Evolutionary conservation across 1,284 basidiomycete species (phyloP).

Genomic region (Schizopora paradoxa): DNA sequence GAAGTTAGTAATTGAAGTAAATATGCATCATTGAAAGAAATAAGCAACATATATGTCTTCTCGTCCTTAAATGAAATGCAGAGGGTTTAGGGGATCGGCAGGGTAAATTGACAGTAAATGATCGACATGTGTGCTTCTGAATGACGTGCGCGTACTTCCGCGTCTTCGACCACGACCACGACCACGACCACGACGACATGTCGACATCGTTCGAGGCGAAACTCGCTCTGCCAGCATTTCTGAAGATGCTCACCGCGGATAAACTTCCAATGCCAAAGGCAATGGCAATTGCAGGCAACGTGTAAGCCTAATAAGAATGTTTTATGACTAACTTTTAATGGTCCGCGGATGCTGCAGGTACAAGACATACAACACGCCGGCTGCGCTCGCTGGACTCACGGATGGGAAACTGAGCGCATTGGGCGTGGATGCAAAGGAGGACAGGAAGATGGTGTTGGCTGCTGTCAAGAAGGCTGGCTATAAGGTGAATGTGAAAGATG

Average conservation of each 20-base stretch:
- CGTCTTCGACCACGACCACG: not conserved
- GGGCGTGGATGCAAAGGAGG: constrained; percentile 65
- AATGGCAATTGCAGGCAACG: constrained; percentile 72
- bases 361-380: constrained; percentile 64
- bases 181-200: constrained; percentile 8
- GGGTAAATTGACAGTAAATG: no score
- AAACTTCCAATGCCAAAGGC: constrained; percentile 66
- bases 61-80: not conserved
- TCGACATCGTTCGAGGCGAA: no score
- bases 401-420: constrained; percentile 52
- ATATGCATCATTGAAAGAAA: constrained; percentile 1
- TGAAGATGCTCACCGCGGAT: constrained; percentile 64
- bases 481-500: constrained; percentile 24
- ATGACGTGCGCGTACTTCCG: no score
- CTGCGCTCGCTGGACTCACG: constrained; percentile 51
- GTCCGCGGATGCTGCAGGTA: constrained; percentile 44
- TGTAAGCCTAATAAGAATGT: constrained; percentile 50
- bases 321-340: constrained; percentile 35
- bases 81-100: no score
- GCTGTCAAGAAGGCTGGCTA: constrained; percentile 65
- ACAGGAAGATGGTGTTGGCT: constrained; percentile 54
- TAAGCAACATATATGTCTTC: not conserved
- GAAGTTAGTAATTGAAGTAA: constrained; percentile 4
- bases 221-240: constrained; percentile 65
- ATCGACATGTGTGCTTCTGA: no score